These are phyloP conservation scores for Agarophyton chilense DNA, from an alignment of 23 red algal genomes.

Conservation along the genomic window DNA sequence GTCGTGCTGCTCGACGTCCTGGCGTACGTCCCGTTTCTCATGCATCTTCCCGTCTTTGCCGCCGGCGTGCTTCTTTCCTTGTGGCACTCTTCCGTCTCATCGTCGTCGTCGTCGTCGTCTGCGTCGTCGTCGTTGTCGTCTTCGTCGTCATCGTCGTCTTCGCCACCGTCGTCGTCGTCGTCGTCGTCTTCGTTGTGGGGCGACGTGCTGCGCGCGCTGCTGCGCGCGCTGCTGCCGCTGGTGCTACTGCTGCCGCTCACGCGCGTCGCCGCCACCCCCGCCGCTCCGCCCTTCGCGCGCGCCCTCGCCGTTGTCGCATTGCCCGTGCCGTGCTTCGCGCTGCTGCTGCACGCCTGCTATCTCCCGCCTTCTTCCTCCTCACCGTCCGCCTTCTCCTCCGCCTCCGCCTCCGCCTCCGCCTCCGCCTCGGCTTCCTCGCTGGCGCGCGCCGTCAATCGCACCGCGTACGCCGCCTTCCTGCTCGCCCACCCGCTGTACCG, in stretches of 20 bases:
- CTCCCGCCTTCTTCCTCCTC: not conserved
- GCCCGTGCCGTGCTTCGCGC: slow-evolving; percentile 4
- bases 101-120: not conserved
- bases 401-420: not conserved
- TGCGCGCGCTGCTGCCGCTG: not conserved
- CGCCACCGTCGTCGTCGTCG: no score
- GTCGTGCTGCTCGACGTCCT: not conserved
- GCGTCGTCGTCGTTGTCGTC: not conserved
- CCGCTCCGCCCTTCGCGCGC: not conserved
- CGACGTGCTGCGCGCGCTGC: not conserved
- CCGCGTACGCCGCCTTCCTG: slow-evolving; percentile 4
- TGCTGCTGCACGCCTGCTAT: not conserved
- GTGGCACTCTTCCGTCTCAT: not conserved
- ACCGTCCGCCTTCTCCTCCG: not conserved
- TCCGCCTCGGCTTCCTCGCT: not conserved
- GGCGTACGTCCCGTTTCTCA: slow-evolving; percentile 44
- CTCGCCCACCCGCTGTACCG: slow-evolving; percentile 1
- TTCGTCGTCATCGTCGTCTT: not conserved
- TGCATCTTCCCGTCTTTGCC: slow-evolving; percentile 32
- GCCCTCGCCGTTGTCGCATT: not conserved
- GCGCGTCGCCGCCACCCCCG: not conserved
- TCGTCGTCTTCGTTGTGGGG: not conserved
- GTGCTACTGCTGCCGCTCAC: not conserved
- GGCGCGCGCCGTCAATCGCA: slow-evolving; percentile 31
- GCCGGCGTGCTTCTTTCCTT: slow-evolving; percentile 17